A percentile compares a stretch with the other conserved stretches of the same genome.
Conservation (phyloP, 495 filamentous ascomycete genomes). For the Lepraria neglecta region DNA sequence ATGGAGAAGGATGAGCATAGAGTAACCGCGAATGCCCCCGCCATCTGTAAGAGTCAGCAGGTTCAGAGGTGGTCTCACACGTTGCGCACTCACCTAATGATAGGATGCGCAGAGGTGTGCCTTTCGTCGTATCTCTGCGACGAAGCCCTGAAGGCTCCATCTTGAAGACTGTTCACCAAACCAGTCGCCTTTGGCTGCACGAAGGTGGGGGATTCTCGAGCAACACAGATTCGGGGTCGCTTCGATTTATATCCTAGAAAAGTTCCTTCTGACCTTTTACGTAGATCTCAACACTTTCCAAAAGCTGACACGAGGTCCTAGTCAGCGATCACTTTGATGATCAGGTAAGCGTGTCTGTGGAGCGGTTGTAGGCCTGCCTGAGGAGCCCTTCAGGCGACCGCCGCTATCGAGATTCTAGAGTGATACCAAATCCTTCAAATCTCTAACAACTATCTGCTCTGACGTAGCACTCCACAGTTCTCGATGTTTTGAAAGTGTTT, state of each 20-base stretch:
- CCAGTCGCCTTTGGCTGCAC: neutral
- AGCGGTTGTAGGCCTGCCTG: neutral
- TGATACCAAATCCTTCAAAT: neutral
- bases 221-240: neutral
- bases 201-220: neutral
- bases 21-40: constrained; percentile 94
- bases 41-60: constrained; percentile 56
- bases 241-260: neutral
- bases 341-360: neutral
- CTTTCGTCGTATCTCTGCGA: constrained; percentile 90
- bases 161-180: constrained; percentile 1
- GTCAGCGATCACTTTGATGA: neutral
- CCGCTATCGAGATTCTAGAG: neutral
- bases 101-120: constrained; percentile 82
- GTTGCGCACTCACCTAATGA: constrained; percentile 66
- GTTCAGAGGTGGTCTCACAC: neutral
- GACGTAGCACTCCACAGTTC: neutral
- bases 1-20: constrained; percentile 90
- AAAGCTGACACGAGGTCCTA: constrained; percentile 1
- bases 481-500: neutral
- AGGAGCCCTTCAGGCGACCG: neutral
- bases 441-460: neutral
- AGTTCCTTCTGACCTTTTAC: too few species aligned
- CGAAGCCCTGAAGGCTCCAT: constrained; percentile 37
- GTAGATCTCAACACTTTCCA: neutral